These are phyloP conservation scores for Pichia ethanolica DNA, from an alignment of 805 yeast species.

Conservation along the genomic window DNA sequence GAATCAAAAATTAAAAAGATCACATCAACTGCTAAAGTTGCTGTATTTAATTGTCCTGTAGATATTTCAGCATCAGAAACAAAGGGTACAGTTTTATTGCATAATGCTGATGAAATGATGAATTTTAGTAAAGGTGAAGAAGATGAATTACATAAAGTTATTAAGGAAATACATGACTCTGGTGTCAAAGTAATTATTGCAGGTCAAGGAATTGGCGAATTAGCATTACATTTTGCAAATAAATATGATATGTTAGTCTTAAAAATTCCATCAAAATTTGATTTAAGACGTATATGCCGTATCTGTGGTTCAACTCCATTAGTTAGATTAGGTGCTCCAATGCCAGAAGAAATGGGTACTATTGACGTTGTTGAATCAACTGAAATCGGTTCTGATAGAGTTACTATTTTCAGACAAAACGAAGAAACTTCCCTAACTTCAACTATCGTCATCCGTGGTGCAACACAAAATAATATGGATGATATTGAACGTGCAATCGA, in stretches of 20 bases:
- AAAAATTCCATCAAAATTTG: constrained; percentile 90
- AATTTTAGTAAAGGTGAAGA: constrained; percentile 96
- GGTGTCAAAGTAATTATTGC: constrained; percentile 88
- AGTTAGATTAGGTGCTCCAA: constrained; percentile 89
- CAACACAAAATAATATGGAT: constrained; percentile 87
- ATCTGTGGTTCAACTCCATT: constrained; percentile 97
- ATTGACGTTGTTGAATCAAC: constrained; percentile 83
- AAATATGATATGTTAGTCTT: constrained; percentile 78
- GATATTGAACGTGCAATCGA: constrained; percentile 96
- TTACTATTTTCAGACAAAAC: constrained; percentile 84
- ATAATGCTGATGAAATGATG: constrained; percentile 94
- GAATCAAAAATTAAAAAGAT: constrained; percentile 78
- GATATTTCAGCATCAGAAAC: constrained; percentile 97
- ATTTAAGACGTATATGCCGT: constrained; percentile 85
- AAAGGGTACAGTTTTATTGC: constrained; percentile 92
- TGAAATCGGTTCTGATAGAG: constrained; percentile 97
- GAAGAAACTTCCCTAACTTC: constrained; percentile 68
- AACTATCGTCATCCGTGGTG: constrained; percentile 91
- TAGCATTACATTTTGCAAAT: constrained; percentile 88
- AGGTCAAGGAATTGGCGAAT: constrained; percentile 90
- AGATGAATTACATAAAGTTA: constrained; percentile 77
- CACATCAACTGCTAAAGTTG: constrained; percentile 66
- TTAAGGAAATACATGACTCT: constrained; percentile 72
- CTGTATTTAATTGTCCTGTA: constrained; percentile 86
- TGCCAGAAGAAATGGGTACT: constrained; percentile 87